These are phyloP conservation scores for Castanea crenata DNA, from an alignment of 306 rosid species.

Conservation along the genomic window DNA sequence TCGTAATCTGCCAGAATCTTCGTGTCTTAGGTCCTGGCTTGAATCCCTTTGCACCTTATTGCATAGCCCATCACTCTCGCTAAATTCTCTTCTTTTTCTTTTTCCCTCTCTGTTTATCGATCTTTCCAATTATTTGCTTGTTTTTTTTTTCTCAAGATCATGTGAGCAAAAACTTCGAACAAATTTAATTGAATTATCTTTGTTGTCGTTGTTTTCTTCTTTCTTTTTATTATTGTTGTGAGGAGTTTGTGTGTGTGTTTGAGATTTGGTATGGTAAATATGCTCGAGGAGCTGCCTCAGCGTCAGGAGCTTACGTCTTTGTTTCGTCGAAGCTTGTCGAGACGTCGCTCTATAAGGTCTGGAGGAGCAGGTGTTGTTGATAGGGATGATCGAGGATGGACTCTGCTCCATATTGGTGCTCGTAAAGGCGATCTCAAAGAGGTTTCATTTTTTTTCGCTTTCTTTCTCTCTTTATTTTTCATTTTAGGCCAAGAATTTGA, in stretches of 20 bases:
- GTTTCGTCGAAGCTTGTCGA: slow-evolving; percentile 46
- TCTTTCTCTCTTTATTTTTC: background rate
- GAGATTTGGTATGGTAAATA: no score
- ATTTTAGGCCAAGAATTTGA: no score
- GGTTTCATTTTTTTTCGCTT: slow-evolving; percentile 27
- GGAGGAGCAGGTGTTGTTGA: slow-evolving; percentile 28
- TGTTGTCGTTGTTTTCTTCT: no score
- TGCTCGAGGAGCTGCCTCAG: no score
- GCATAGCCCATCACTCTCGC: slow-evolving; percentile 83
- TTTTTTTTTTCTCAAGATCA: slow-evolving; percentile 3
- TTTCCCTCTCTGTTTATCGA: no score
- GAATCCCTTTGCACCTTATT: slow-evolving; percentile 89
- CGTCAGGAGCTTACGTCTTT: slow-evolving; percentile 27
- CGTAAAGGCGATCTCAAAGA: slow-evolving; percentile 73
- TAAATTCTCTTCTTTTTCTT: slow-evolving; percentile 40
- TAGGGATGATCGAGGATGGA: slow-evolving; percentile 92
- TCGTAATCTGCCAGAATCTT: slow-evolving; percentile 54
- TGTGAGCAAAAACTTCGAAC: slow-evolving; percentile 28
- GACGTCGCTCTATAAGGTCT: slow-evolving; percentile 53
- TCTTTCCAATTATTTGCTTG: no score
- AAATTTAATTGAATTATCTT: no score
- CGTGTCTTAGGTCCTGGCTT: slow-evolving; percentile 96
- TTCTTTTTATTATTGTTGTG: no score
- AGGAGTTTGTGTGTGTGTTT: no score
- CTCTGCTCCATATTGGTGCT: slow-evolving; percentile 69